Conservation (phyloP, 108 stramenopile genomes). For the Poteriospumella lacustris region DNA sequence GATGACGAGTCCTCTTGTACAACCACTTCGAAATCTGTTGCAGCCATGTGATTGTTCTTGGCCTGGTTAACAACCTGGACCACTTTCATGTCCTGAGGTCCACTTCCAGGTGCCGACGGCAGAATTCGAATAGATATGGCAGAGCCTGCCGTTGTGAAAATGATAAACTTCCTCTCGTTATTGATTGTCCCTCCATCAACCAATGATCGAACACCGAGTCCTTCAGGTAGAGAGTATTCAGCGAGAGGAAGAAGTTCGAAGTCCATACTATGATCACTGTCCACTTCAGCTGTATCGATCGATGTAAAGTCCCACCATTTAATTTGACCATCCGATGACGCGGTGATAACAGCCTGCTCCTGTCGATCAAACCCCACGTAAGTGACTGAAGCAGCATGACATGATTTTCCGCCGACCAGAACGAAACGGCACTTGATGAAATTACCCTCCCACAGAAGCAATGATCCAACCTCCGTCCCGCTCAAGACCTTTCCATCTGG, state of each 20-base stretch:
- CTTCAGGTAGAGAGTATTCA: background rate
- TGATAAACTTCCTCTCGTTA: constrained; percentile 20
- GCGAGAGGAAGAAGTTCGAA: constrained; percentile 14
- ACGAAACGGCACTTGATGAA: constrained; percentile 58
- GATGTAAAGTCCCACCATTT: constrained; percentile 28
- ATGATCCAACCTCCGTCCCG: constrained; percentile 50
- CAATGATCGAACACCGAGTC: background rate
- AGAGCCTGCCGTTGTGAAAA: constrained; percentile 45
- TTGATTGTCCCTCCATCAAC: constrained; percentile 27
- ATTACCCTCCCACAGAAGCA: constrained; percentile 64
- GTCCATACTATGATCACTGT: constrained; percentile 36
- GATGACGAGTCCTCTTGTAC: no score
- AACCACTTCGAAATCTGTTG: no score
- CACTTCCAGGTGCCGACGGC: constrained; percentile 40
- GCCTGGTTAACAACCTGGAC: background rate
- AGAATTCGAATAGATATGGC: constrained; percentile 54
- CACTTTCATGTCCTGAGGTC: constrained; percentile 2
- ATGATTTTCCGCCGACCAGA: constrained; percentile 14
- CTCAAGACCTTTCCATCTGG: constrained; percentile 61
- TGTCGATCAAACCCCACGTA: background rate
- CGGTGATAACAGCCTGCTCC: constrained; percentile 20
- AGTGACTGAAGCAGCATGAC: constrained; percentile 28
- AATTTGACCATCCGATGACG: constrained; percentile 34
- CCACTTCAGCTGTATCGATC: constrained; percentile 39
- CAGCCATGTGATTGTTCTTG: no score